These are phyloP conservation scores for Gregarina niphandrodes DNA, from an alignment of 169 alveolate genomes.

Conservation along the genomic window DNA sequence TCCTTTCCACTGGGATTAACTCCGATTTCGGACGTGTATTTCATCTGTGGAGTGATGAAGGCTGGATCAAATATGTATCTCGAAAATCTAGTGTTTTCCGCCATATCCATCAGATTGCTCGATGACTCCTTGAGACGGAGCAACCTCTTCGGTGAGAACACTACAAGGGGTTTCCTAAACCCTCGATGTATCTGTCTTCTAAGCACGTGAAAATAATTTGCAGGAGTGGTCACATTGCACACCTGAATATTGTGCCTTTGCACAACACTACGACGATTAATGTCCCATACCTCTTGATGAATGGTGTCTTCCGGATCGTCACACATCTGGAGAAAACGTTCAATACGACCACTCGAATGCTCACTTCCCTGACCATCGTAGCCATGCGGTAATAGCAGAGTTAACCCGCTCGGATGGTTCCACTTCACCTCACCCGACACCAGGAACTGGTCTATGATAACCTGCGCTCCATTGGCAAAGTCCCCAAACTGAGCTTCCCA, in stretches of 20 bases:
- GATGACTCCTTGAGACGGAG: slow-evolving; percentile 26
- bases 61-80: too few species aligned
- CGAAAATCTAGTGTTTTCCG: slow-evolving; percentile 27
- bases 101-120: slow-evolving; percentile 15
- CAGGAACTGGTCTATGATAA: slow-evolving; percentile 66
- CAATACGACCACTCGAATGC: slow-evolving; percentile 56
- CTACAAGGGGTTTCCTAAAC: slow-evolving; percentile 48
- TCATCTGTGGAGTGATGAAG: too few species aligned
- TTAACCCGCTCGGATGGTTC: slow-evolving; percentile 56
- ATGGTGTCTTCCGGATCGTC: slow-evolving; percentile 37
- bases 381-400: slow-evolving; percentile 73
- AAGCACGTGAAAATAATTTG: slow-evolving; percentile 66
- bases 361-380: slow-evolving; percentile 90
- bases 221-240: slow-evolving; percentile 55
- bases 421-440: slow-evolving; percentile 78
- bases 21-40: too few species aligned
- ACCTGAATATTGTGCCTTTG: slow-evolving; percentile 28
- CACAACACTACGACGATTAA: slow-evolving; percentile 6
- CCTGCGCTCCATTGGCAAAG: slow-evolving; percentile 80
- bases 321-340: slow-evolving; percentile 50
- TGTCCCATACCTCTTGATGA: slow-evolving; percentile 16
- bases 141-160: slow-evolving; percentile 39
- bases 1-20: too few species aligned
- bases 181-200: slow-evolving; percentile 66
- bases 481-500: slow-evolving; percentile 91